These are phyloP conservation scores for Phytophthora multivora DNA, from an alignment of 352 stramenopile species.

Conservation along the genomic window DNA sequence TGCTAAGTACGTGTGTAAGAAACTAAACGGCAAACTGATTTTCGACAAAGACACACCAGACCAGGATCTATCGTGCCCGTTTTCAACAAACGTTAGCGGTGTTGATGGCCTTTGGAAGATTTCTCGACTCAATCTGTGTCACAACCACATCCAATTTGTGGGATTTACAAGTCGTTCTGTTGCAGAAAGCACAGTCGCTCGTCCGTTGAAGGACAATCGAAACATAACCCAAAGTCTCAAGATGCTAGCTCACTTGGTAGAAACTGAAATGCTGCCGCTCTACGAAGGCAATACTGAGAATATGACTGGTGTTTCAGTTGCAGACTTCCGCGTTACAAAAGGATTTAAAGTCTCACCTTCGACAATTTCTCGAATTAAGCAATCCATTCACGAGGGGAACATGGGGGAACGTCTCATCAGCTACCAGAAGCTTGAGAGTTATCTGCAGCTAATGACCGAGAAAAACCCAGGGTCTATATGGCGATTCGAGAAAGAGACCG, in stretches of 20 bases:
- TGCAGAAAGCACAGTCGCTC: neutral
- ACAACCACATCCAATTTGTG: constrained; percentile 23
- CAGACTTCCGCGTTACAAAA: neutral
- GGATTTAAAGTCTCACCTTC: neutral
- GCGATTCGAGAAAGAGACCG: neutral
- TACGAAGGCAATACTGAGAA: neutral
- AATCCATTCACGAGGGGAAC: neutral
- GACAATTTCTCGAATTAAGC: constrained; percentile 6
- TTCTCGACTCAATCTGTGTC: constrained; percentile 1
- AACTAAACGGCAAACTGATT: constrained; percentile 16
- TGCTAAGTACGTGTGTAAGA: constrained; percentile 30
- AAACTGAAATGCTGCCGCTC: constrained; percentile 1
- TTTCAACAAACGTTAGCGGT: neutral
- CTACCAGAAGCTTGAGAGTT: constrained; percentile 11
- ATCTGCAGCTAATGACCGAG: constrained; percentile 6
- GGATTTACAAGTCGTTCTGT: neutral
- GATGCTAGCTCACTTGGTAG: neutral
- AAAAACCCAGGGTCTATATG: constrained; percentile 16
- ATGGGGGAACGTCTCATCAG: neutral
- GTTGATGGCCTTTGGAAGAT: constrained; percentile 6
- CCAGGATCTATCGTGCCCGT: neutral
- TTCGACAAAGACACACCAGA: neutral
- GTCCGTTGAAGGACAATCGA: neutral
- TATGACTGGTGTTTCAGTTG: constrained; percentile 1
- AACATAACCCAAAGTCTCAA: constrained; percentile 7